Percentiles rank a stretch among this genome's conserved stretches.
These are phyloP conservation scores for Tulasnella sp. DNA, from an alignment of 768 basidiomycete species.

Conservation along the genomic window DNA sequence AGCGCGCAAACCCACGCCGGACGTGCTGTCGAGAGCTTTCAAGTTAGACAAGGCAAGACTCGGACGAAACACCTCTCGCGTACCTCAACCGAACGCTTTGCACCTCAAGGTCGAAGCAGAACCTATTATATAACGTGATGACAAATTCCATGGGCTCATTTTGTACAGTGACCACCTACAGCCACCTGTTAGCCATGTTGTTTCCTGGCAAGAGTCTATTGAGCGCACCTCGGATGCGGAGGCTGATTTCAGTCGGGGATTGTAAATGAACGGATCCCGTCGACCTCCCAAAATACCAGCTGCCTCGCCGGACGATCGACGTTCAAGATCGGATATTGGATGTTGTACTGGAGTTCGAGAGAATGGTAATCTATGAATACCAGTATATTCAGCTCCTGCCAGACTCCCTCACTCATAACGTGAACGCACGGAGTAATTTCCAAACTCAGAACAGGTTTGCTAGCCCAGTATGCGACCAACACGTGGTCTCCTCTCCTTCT, in stretches of 20 bases:
- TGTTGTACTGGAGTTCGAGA: slow-evolving; percentile 77
- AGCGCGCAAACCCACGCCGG: slow-evolving; percentile 75
- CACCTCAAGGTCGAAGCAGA: slow-evolving; percentile 88
- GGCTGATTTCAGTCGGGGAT: slow-evolving; percentile 66
- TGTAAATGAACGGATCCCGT: slow-evolving; percentile 86
- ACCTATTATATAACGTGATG: slow-evolving; percentile 87
- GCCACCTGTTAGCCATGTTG: not conserved
- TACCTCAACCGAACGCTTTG: slow-evolving; percentile 82
- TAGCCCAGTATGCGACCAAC: slow-evolving; percentile 84
- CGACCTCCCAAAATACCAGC: not conserved
- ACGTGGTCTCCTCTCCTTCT: slow-evolving; percentile 75
- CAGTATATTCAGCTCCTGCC: slow-evolving; percentile 34
- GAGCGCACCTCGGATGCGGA: slow-evolving; percentile 59
- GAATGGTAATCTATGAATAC: slow-evolving; percentile 60
- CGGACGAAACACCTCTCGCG: slow-evolving; percentile 33
- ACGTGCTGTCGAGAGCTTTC: slow-evolving; percentile 58
- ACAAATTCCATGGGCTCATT: slow-evolving; percentile 82
- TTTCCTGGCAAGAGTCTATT: slow-evolving; percentile 46
- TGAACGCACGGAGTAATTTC: slow-evolving; percentile 70
- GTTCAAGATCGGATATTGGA: slow-evolving; percentile 45
- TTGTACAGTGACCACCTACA: slow-evolving; percentile 70
- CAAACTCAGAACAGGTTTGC: slow-evolving; percentile 76
- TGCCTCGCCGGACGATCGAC: slow-evolving; percentile 15
- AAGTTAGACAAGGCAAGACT: not conserved
- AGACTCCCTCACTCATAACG: not conserved